Base-by-base conservation (phyloP, 768 basidiomycete genomes). In the Heimioporus sp. region DNA sequence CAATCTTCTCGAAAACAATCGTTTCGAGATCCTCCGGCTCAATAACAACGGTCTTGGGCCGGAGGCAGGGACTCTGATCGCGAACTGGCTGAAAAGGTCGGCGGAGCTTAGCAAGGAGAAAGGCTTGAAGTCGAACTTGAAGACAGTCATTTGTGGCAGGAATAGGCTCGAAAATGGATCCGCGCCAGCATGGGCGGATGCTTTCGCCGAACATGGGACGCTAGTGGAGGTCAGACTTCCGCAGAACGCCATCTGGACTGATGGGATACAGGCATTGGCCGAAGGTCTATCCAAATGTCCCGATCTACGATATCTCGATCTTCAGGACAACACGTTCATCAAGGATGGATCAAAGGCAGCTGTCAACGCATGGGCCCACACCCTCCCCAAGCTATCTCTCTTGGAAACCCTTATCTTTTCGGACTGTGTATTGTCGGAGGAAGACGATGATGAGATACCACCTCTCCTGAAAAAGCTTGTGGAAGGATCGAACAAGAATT, bases 1-100 rank as follows among this genome's bases (percentile, higher is more conserved):
- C 46, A 85, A 86, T 16, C 90, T 96, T 77, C 83, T 96, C 63
- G 83, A 85, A 30, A 74, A 85, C 54, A 95, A 96, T 68, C 85
- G 85, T 52, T 80, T 78, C 57, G 82, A 87, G 64, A 78, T 91
- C 49, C 82, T 99, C 64, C 87, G 86, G 61, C 81, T 98, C 55
- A 96, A 92, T 73, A 99, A 98, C 76, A 98, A 98, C 69, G 96
- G 96, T 20, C 82, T 99, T 16, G 96, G 96, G 10, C 90, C 92
- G 13, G 85, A 82, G 16, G 97, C 93, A 24, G 97, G 97, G 38
- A 74, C 74, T 11, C 82, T 88, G 65, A 82, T 99, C 59, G 92
- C 97, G 45, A 79, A 85, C 48, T 97, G 97, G 20, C 74, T 98
- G 12, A 73, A 80, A 19, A 81, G 83, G 54, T 91, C 91, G 21